phyloP scores from a whole-genome alignment of 2,329 filamentous ascomycete genomes.

The Clonostachys byssicola region DNA sequence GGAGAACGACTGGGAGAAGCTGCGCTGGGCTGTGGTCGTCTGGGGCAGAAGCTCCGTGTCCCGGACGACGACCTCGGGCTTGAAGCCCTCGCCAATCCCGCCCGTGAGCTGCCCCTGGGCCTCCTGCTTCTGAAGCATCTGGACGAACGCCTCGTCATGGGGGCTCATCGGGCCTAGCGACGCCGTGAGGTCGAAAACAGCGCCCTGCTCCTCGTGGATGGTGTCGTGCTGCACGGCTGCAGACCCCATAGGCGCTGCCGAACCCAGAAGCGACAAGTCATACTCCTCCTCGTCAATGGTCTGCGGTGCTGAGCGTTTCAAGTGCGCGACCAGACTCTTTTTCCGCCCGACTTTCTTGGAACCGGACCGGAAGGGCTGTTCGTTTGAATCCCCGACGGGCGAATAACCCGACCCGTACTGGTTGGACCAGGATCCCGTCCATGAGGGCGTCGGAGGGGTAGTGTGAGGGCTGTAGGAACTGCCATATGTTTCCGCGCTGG shows the following conservation, averaged over 20 bases:
- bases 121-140: conserved; percentile 44
- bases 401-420: background rate
- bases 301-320: conserved; percentile 14
- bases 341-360: background rate
- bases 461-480: background rate
- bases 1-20: conserved; percentile 35
- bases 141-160: conserved; percentile 39
- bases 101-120: conserved; percentile 50
- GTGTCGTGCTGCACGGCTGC: conserved; percentile 18
- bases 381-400: background rate
- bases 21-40: conserved; percentile 22
- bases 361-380: background rate
- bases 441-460: background rate
- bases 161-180: conserved; percentile 37
- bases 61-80: conserved; percentile 38
- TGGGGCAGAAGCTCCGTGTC: conserved; percentile 43
- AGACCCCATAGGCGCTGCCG: conserved; percentile 33
- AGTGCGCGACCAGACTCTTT: background rate
- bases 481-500: background rate
- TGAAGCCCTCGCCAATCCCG: conserved; percentile 52
- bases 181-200: conserved; percentile 40
- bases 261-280: conserved; percentile 33
- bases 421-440: background rate
- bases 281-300: conserved; percentile 33
- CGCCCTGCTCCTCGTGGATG: conserved; percentile 16